Evolutionary conservation across 2,329 filamentous ascomycete genomes (phyloP), one percentile per base, ranked within the genome.

Genomic region (Didymella exigua): DNA sequence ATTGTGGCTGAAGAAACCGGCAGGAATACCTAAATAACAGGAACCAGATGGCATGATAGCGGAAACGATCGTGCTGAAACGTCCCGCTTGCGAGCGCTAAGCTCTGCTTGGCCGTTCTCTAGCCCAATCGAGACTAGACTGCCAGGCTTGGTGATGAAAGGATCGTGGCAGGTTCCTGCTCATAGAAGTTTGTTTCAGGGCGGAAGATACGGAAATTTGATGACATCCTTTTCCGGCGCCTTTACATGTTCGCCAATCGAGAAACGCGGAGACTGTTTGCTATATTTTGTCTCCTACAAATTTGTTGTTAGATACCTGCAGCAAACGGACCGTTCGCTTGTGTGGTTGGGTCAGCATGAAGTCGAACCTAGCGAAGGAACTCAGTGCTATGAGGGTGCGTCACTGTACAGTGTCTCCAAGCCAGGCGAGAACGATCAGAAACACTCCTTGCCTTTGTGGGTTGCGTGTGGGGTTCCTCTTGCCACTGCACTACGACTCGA

Each of bases 61-160:
- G 60, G 56, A 59, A 59, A 41, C 42, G 52, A 46, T 51, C 40
- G 44, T 37, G 13, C n/a, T 67, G 61, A 63, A 67, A 67, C 63
- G 43, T 51, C 50, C 54, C 48, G 46, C 51, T 45, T 45, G 30
- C 45, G 9, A n/a, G 16, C 44, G 48, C 57, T 61, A 65, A 54
- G 36, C 59, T 38, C 4, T 0, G 44, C 34, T 27, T 6, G 40
- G 50, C 24, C 1, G n/a, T 13, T 9, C 2, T 26, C 37, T 24
- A 47, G 19, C 48, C 55, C 14, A 31, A 23, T n/a, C 23, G n/a
- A 2, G 50, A 14, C 52, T 41, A 41, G 16, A 9, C 5, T 7
- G 30, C 9, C 27, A 42, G 45, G 40, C 51, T 60, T 55, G 46
- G 29, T 50, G 46, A 56, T 55, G 52, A 53, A 54, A 58, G 62